phyloP scores from a whole-genome alignment of 108 stramenopile genomes.

The Cyclotella choctawhatcheeana region DNA sequence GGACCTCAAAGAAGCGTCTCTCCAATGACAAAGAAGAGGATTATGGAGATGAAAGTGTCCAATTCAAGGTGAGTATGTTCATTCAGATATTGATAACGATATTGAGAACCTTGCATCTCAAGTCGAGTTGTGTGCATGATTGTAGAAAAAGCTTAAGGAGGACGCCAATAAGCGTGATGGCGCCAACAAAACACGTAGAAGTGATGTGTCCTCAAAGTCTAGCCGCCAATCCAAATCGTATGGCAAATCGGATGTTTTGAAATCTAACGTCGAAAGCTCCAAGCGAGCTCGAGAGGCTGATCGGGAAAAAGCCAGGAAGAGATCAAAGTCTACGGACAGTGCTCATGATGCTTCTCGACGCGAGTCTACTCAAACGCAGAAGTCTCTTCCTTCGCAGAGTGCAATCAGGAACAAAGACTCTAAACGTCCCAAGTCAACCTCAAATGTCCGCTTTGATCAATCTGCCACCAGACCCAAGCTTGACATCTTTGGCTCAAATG shows the following conservation, averaged over 20 bases:
- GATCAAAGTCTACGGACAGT: constrained; percentile 2
- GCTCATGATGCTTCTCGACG: constrained; percentile 16
- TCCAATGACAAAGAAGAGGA: constrained; percentile 8
- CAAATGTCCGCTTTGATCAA: constrained; percentile 41
- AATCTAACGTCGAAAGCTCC: background rate
- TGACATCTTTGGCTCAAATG: constrained; percentile 40
- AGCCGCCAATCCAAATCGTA: constrained; percentile 28
- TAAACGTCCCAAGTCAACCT: constrained; percentile 24
- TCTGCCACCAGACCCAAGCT: constrained; percentile 36
- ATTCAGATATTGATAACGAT: background rate
- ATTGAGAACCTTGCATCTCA: background rate
- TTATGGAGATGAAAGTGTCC: constrained; percentile 11
- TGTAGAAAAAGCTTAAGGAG: constrained; percentile 17
- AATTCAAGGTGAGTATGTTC: constrained; percentile 7
- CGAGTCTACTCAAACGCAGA: constrained; percentile 16
- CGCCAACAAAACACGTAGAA: constrained; percentile 15
- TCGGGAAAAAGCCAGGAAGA: constrained; percentile 4
- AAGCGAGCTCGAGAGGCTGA: constrained; percentile 6
- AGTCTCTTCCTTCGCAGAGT: constrained; percentile 34
- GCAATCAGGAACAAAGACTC: constrained; percentile 39
- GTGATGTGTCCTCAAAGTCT: constrained; percentile 1
- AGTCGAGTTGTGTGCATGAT: too few species aligned
- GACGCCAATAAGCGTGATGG: constrained; percentile 16
- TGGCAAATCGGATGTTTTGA: constrained; percentile 9
- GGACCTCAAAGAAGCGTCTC: constrained; percentile 2